Percentiles rank a stretch among this genome's conserved stretches.
Evolutionary conservation across 1,284 basidiomycete species (phyloP).

Genomic region (Ceratobasidium sp.): DNA sequence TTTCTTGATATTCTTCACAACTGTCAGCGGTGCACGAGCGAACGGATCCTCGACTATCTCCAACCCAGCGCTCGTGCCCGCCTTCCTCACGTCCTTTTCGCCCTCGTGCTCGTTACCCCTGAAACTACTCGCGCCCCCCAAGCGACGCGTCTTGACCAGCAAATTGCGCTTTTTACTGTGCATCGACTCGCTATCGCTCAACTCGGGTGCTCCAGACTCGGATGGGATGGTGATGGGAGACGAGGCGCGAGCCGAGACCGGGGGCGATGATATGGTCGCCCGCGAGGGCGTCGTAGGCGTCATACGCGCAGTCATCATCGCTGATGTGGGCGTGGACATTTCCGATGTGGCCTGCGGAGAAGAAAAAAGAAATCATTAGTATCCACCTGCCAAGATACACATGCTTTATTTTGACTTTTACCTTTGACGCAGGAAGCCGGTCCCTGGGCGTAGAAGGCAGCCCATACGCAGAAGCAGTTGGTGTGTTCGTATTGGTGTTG

Average conservation of each 20-base stretch:
- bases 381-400: not conserved
- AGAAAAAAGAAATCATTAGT: not conserved
- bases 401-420: conserved; percentile 12
- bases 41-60: conserved; percentile 39
- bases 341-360: conserved; percentile 5
- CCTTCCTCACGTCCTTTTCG: not conserved
- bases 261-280: conserved; percentile 9
- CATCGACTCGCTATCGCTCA: conserved; percentile 34
- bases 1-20: conserved; percentile 33
- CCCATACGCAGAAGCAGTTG: conserved; percentile 3
- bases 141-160: conserved; percentile 41
- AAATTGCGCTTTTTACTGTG: conserved; percentile 37
- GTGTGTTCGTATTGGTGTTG: conserved; percentile 4
- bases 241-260: conserved; percentile 1
- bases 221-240: conserved; percentile 21
- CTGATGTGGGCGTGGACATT: conserved; percentile 20
- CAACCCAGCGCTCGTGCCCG: conserved; percentile 13
- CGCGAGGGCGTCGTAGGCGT: conserved; percentile 26
- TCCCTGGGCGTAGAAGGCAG: conserved; percentile 29
- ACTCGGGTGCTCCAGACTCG: conserved; percentile 21
- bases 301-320: conserved; percentile 41
- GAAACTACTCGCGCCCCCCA: conserved; percentile 34
- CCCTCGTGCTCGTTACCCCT: conserved; percentile 8
- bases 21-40: conserved; percentile 40
- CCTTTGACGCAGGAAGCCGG: conserved; percentile 23